A percentile compares a stretch with the other conserved stretches of the same genome.
These are phyloP conservation scores for Mycosphaerella arachidis DNA, from an alignment of 2,329 filamentous ascomycete species.

Conservation along the genomic window DNA sequence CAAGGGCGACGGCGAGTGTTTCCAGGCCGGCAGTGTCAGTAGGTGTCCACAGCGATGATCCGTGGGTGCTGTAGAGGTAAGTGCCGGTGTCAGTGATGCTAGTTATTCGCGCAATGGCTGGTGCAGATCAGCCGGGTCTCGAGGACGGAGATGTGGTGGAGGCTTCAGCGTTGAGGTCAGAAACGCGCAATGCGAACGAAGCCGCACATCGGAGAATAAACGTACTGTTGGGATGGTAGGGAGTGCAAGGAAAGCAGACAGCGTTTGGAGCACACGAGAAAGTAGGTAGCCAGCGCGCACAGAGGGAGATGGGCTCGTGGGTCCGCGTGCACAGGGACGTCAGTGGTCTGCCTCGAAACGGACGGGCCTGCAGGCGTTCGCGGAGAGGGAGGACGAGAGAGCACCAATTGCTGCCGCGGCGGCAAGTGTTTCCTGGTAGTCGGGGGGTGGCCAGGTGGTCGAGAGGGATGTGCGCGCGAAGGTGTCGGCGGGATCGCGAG, in stretches of 20 bases:
- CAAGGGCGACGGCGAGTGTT: constrained; percentile 1
- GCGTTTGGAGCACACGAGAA: constrained; percentile 13
- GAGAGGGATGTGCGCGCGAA: background rate
- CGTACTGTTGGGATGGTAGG: constrained; percentile 9
- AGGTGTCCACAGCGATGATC: background rate
- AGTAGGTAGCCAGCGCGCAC: constrained; percentile 11
- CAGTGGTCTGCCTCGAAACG: constrained; percentile 17
- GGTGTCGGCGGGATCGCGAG: background rate
- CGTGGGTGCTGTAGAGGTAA: background rate
- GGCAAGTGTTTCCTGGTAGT: background rate
- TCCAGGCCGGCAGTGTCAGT: background rate
- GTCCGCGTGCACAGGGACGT: constrained; percentile 18
- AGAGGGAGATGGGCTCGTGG: constrained; percentile 19
- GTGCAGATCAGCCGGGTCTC: constrained; percentile 7
- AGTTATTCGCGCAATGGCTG: constrained; percentile 4
- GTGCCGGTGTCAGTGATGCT: background rate
- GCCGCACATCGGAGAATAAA: constrained; percentile 24
- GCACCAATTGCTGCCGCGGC: constrained; percentile 7
- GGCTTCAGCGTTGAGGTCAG: constrained; percentile 6
- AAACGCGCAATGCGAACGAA: constrained; percentile 7
- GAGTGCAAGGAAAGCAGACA: constrained; percentile 11
- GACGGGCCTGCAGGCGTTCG: constrained; percentile 23
- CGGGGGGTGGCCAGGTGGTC: background rate
- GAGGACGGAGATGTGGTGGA: background rate
- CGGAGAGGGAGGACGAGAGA: constrained; percentile 11